phyloP scores from a whole-genome alignment of 2,329 filamentous ascomycete species.

The Lecanicillium sp. region DNA sequence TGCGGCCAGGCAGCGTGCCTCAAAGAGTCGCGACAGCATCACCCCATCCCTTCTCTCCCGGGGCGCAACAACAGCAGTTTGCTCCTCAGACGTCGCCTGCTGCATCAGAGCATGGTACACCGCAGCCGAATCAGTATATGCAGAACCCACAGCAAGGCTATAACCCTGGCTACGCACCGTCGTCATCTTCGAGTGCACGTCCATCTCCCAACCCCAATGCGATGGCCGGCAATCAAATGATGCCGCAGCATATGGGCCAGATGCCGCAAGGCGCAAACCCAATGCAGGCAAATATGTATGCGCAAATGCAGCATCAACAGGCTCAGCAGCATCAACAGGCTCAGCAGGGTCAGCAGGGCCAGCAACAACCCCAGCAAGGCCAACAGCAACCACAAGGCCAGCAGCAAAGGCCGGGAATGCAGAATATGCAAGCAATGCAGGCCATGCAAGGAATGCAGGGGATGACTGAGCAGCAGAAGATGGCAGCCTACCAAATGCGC shows the following conservation, averaged over 20 bases:
- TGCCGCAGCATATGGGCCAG: slow-evolving; percentile 43
- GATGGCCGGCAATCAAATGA: slow-evolving; percentile 45
- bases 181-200: slow-evolving; percentile 45
- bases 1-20: slow-evolving; percentile 60
- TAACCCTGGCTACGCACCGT: slow-evolving; percentile 48
- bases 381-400: slow-evolving; percentile 19
- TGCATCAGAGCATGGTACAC: slow-evolving; percentile 68
- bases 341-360: slow-evolving; percentile 35
- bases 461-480: slow-evolving; percentile 60
- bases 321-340: slow-evolving; percentile 61
- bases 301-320: slow-evolving; percentile 30
- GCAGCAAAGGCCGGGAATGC: slow-evolving; percentile 15
- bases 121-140: slow-evolving; percentile 65
- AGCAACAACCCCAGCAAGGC: slow-evolving; percentile 31
- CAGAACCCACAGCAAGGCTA: slow-evolving; percentile 51
- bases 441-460: slow-evolving; percentile 31
- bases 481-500: slow-evolving; percentile 74
- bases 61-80: slow-evolving; percentile 54
- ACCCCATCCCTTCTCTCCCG: slow-evolving; percentile 81
- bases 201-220: slow-evolving; percentile 46
- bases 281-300: slow-evolving; percentile 24
- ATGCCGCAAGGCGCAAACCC: slow-evolving; percentile 27
- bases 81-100: slow-evolving; percentile 65
- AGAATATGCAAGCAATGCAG: slow-evolving; percentile 28
- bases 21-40: slow-evolving; percentile 86